Base-by-base conservation (phyloP, 768 basidiomycete species). In the Podaxis rugospora region DNA sequence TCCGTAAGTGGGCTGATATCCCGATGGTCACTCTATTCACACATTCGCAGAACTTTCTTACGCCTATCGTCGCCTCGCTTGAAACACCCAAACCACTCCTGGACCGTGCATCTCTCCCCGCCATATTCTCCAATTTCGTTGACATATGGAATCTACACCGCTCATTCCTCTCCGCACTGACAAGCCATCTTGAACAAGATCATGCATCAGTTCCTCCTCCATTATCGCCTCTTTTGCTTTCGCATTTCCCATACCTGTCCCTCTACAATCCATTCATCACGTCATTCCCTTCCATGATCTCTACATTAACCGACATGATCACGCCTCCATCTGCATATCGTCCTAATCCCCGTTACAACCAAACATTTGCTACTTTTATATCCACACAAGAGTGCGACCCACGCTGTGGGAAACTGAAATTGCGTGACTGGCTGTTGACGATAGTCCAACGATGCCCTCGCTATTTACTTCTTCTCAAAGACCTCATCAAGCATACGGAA, bases 131-230 rank as follows among this genome's bases (percentile, higher is more conserved):
- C 63, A 93, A 93, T 71, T 93, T 94, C 64, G 87, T 93, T 68
- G 92, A 94, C 72, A 93, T 95, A 36, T 93, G 89, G 92, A 93
- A 92, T 67, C 79, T 92, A 46, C 91, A 93, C 72, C 88, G 83
- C 55, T 83, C 88, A 1, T 88, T 93, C 72, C 84, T 86, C 61
- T 75, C 81, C 5, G 81, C 86, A 1, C 78, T 93, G 28, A 78
- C 83, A 6, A 71, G 74, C 44, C 75, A 83, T 52, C 61, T 79
- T 65, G 64, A 68, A 14, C 46, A 61, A 65, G 36, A 67, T 66
- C 61, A 72, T 61, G 66, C 71, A 55, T 51, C 69, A 9, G 59
- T 51, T 68, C 70, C 42, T 69, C 72, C 9, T 66, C 69, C 57
- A 76, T 74, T 68, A 72, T 76, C 67, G 23, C 66, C 75, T 55